A percentile compares a stretch with the other conserved stretches of the same genome.
Evolutionary conservation across 1,139 yeast genomes (phyloP).

Genomic region (Scheffersomyces quercinus): DNA sequence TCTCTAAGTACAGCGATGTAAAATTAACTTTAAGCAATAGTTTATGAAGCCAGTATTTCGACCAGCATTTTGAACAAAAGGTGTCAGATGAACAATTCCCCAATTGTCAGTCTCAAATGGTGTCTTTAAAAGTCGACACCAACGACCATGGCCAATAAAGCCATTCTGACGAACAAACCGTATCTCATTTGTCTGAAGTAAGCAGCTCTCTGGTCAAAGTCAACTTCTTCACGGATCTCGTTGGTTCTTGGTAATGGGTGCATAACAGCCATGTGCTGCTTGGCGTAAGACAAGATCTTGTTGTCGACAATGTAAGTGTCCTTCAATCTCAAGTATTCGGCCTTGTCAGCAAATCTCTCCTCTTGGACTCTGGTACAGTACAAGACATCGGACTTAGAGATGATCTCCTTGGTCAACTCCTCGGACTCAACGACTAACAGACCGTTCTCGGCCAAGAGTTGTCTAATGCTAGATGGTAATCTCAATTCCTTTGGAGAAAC

Average conservation of each 20-base stretch:
- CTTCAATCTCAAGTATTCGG: slow-evolving; percentile 84
- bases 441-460: slow-evolving; percentile 62
- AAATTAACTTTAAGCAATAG: no score
- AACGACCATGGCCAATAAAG: slow-evolving; percentile 94
- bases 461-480: slow-evolving; percentile 72
- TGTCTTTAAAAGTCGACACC: slow-evolving; percentile 67
- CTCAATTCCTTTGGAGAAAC: slow-evolving; percentile 88
- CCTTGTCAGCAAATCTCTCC: slow-evolving; percentile 82
- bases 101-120: slow-evolving; percentile 8
- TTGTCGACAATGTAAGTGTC: slow-evolving; percentile 92
- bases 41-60: background rate
- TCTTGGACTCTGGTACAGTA: slow-evolving; percentile 98
- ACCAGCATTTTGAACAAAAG: background rate
- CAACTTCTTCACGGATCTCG: slow-evolving; percentile 97
- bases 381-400: slow-evolving; percentile 88
- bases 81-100: slow-evolving; percentile 13
- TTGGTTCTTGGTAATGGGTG: slow-evolving; percentile 98
- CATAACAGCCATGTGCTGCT: slow-evolving; percentile 98
- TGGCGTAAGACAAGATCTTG: slow-evolving; percentile 86
- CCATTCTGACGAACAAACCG: slow-evolving; percentile 98
- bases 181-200: slow-evolving; percentile 99
- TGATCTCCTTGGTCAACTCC: slow-evolving; percentile 76
- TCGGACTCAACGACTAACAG: slow-evolving; percentile 75
- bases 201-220: slow-evolving; percentile 98
- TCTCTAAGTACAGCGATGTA: no score